Conservation (phyloP, 495 filamentous ascomycete genomes). For the Xylaria venustula region DNA sequence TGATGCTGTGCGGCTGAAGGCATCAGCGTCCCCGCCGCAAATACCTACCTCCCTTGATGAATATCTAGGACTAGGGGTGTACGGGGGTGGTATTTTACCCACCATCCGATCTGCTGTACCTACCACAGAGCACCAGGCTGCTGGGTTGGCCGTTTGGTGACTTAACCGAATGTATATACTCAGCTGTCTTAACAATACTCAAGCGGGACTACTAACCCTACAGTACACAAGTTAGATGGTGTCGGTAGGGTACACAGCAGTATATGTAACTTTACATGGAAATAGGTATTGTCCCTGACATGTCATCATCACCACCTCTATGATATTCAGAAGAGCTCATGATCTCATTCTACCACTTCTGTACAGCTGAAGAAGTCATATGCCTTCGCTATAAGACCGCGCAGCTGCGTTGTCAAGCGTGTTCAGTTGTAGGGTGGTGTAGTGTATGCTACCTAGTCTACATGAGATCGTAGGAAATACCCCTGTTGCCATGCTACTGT, state of each 20-base stretch:
- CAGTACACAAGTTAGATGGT: background rate
- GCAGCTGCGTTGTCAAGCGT: background rate
- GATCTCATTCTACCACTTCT: background rate
- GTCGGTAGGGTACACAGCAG: background rate
- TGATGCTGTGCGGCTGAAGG: slow-evolving; percentile 8
- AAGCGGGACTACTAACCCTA: background rate
- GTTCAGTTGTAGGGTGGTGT: background rate
- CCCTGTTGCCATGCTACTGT: slow-evolving; percentile 8
- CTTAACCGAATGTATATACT: background rate
- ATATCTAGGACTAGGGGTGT: no score
- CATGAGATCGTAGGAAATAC: background rate
- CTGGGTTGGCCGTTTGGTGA: background rate
- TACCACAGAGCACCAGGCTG: no score
- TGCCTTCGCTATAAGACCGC: background rate
- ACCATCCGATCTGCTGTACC: no score
- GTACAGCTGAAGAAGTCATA: background rate
- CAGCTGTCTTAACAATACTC: background rate
- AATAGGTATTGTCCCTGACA: no score
- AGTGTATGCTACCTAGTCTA: background rate
- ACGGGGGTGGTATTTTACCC: no score
- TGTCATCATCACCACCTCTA: background rate
- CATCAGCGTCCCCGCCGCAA: background rate
- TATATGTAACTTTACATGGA: no score
- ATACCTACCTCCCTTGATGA: background rate
- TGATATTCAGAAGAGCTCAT: background rate